Conservation (phyloP, 2,329 filamentous ascomycete genomes). For the Cercospora sp. region DNA sequence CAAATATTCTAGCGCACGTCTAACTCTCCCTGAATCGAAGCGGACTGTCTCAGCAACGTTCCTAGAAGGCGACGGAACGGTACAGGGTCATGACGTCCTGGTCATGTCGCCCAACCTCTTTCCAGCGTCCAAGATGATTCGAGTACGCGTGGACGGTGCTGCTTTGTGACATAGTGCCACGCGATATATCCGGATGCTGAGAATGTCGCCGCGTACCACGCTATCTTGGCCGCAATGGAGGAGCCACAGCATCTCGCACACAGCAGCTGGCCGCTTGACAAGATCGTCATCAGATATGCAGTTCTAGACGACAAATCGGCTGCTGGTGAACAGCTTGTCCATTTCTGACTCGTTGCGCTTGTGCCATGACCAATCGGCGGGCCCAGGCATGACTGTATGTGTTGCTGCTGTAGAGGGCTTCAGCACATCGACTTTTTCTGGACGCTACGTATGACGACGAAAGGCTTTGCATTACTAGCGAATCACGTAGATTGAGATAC, state of each 20-base stretch:
- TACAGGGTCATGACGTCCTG: conserved; percentile 1
- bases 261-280: not conserved
- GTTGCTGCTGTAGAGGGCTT: not conserved
- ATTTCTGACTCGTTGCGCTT: not conserved
- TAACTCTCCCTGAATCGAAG: not conserved
- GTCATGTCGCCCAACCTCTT: not conserved
- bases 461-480: not conserved
- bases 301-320: not conserved
- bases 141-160: not conserved
- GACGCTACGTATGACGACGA: not conserved
- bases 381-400: not conserved
- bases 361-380: not conserved
- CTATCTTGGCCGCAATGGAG: not conserved
- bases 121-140: not conserved
- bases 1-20: not conserved
- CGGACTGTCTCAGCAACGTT: not conserved
- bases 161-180: not conserved
- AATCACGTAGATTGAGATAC: not conserved
- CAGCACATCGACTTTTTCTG: not conserved
- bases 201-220: not conserved
- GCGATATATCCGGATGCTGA: not conserved
- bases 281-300: not conserved
- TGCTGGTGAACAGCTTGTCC: not conserved
- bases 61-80: not conserved
- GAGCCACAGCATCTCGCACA: not conserved